A percentile compares a stretch with the other conserved stretches of the same genome.
phyloP scores from a whole-genome alignment of 768 basidiomycete genomes.

The Hericium rajendrae region DNA sequence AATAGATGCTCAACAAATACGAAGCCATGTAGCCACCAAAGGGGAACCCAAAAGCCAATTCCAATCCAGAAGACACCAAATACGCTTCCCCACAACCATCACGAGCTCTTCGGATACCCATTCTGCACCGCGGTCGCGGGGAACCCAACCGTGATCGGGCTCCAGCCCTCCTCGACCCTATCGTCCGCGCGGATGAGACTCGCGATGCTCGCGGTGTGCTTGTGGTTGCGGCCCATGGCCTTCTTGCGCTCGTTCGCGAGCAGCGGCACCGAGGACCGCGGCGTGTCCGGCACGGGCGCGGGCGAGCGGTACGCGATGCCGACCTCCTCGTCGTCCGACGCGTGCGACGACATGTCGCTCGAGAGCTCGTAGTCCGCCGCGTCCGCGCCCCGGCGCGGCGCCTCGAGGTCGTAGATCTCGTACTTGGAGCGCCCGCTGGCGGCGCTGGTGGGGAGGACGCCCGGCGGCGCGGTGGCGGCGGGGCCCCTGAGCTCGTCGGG shows the following conservation, averaged over 20 bases:
- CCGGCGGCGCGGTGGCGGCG: constrained; percentile 43
- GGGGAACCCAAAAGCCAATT: too few species aligned
- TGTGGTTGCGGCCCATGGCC: constrained; percentile 38
- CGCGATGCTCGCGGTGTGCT: constrained; percentile 78
- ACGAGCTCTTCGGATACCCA: not conserved
- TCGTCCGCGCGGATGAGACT: constrained; percentile 74
- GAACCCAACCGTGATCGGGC: constrained; percentile 47
- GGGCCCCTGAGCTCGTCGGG: constrained; percentile 63
- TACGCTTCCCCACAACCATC: not conserved
- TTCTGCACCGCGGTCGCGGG: constrained; percentile 28
- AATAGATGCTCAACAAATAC: too few species aligned
- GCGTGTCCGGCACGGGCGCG: constrained; percentile 17
- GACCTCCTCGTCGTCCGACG: constrained; percentile 54
- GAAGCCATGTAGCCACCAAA: too few species aligned
- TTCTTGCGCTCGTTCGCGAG: constrained; percentile 13
- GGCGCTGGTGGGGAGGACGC: constrained; percentile 25
- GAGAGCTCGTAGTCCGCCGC: constrained; percentile 46
- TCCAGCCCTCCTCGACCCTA: constrained; percentile 77
- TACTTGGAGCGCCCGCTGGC: constrained; percentile 47
- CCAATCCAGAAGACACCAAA: too few species aligned
- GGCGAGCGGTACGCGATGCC: constrained; percentile 69
- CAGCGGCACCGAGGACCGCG: constrained; percentile 27
- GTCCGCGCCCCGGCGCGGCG: constrained; percentile 32
- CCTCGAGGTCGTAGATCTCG: constrained; percentile 69
- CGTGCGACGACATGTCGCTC: constrained; percentile 32